These are phyloP conservation scores for Inonotus obliquus DNA, from an alignment of 1,284 basidiomycete genomes.

Conservation along the genomic window DNA sequence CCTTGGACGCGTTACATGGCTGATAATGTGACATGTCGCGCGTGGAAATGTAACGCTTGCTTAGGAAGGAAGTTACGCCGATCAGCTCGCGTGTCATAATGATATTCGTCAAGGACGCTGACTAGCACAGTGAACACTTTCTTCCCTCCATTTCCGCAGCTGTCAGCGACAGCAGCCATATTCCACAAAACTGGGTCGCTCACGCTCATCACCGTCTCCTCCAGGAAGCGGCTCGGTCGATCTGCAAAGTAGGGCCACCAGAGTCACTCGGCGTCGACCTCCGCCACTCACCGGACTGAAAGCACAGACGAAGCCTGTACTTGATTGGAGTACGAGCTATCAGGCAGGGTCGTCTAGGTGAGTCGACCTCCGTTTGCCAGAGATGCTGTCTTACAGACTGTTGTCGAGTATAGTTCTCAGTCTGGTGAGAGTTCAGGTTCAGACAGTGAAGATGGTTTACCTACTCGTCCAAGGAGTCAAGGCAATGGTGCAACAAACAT, in stretches of 20 bases:
- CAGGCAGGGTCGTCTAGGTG: constrained; percentile 75
- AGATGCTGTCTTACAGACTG: constrained; percentile 14
- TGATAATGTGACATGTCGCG: background rate
- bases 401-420: constrained; percentile 13
- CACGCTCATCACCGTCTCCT: constrained; percentile 71
- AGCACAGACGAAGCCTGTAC: constrained; percentile 27
- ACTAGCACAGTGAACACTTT: background rate
- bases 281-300: constrained; percentile 22
- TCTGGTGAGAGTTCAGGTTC: constrained; percentile 16
- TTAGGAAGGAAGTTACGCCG: background rate
- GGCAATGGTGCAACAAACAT: background rate
- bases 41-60: background rate
- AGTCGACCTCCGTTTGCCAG: constrained; percentile 17
- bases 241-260: constrained; percentile 5
- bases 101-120: background rate
- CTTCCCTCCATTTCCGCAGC: constrained; percentile 15
- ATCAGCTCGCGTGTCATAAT: background rate
- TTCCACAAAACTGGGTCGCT: constrained; percentile 62
- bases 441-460: constrained; percentile 13
- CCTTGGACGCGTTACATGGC: background rate
- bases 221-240: constrained; percentile 30
- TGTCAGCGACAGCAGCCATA: background rate
- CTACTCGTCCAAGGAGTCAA: background rate
- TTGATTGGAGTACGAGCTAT: constrained; percentile 82
- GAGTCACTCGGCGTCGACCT: constrained; percentile 19